phyloP scores from a whole-genome alignment of 1,284 basidiomycete genomes.

The Ustilago xerochloae region DNA sequence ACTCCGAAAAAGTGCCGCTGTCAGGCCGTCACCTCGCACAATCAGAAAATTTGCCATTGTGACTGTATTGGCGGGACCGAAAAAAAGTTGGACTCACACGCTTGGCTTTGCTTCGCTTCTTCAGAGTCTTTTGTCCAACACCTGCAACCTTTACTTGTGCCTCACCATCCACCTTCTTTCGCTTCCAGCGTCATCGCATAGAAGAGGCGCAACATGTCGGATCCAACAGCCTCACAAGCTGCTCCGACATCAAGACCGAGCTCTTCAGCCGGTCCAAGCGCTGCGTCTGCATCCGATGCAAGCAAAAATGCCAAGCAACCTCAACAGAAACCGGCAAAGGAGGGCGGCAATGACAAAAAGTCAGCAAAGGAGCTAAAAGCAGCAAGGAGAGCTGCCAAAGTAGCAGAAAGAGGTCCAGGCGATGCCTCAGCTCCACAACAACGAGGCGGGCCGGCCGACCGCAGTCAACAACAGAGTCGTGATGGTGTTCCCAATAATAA shows the following conservation, averaged over 20 bases:
- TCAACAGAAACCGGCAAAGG: slow-evolving; percentile 19
- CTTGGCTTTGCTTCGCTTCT: background rate
- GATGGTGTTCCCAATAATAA: slow-evolving; percentile 12
- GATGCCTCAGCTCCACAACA: slow-evolving; percentile 2
- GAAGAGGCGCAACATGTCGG: slow-evolving; percentile 6
- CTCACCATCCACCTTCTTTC: background rate
- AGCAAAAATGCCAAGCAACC: slow-evolving; percentile 10
- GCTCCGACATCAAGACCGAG: slow-evolving; percentile 11
- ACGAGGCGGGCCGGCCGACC: slow-evolving; percentile 19
- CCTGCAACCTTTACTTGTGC: background rate
- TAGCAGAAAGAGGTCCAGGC: slow-evolving; percentile 30
- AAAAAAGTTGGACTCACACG: background rate
- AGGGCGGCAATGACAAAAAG: slow-evolving; percentile 37
- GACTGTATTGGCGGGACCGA: background rate
- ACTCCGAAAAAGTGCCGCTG: too few species aligned
- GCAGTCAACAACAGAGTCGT: slow-evolving; percentile 16
- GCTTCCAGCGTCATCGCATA: background rate
- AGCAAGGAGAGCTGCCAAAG: slow-evolving; percentile 56
- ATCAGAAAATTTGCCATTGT: background rate
- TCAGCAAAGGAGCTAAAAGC: slow-evolving; percentile 62
- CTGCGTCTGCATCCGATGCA: slow-evolving; percentile 5
- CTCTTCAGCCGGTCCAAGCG: slow-evolving; percentile 24
- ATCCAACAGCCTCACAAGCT: slow-evolving; percentile 1
- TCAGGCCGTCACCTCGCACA: too few species aligned
- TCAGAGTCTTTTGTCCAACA: too few species aligned